Percentiles rank a stretch among this genome's conserved stretches.
These are phyloP conservation scores for Globisporangium recalcitrans DNA, from an alignment of 352 stramenopile genomes.

Conservation along the genomic window DNA sequence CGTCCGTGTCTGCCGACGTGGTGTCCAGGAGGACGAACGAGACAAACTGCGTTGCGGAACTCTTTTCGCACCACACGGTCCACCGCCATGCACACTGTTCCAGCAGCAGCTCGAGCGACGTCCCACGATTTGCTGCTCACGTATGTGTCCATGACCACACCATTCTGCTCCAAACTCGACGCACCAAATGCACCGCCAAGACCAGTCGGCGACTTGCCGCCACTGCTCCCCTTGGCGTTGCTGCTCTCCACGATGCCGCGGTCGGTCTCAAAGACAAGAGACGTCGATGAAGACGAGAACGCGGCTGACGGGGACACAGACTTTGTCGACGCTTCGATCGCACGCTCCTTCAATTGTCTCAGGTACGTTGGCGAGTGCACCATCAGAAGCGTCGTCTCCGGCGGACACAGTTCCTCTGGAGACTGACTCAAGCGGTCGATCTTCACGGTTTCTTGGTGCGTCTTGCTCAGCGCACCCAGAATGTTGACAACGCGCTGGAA, in stretches of 20 bases:
- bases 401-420: slow-evolving; percentile 67
- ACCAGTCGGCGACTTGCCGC: slow-evolving; percentile 34
- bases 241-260: slow-evolving; percentile 46
- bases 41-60: slow-evolving; percentile 76
- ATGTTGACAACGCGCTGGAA: slow-evolving; percentile 67
- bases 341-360: slow-evolving; percentile 61
- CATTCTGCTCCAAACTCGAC: slow-evolving; percentile 56
- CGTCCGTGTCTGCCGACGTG: slow-evolving; percentile 84
- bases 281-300: slow-evolving; percentile 26
- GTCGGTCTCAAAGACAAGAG: slow-evolving; percentile 79
- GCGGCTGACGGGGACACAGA: slow-evolving; percentile 24
- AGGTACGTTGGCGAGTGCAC: slow-evolving; percentile 84
- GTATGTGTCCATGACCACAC: slow-evolving; percentile 77
- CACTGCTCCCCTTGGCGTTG: slow-evolving; percentile 27
- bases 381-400: slow-evolving; percentile 70
- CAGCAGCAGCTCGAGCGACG: slow-evolving; percentile 69
- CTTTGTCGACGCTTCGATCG: slow-evolving; percentile 45
- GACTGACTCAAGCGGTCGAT: slow-evolving; percentile 61
- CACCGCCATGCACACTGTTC: slow-evolving; percentile 75
- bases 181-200: slow-evolving; percentile 71
- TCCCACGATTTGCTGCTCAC: slow-evolving; percentile 85
- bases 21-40: slow-evolving; percentile 91
- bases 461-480: slow-evolving; percentile 53
- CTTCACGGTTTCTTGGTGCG: slow-evolving; percentile 58
- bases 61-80: slow-evolving; percentile 78